Percentiles rank a stretch among this genome's conserved stretches.
Conservation (phyloP, 176 grass and related monocot species). For the Musa troglodytarum region DNA sequence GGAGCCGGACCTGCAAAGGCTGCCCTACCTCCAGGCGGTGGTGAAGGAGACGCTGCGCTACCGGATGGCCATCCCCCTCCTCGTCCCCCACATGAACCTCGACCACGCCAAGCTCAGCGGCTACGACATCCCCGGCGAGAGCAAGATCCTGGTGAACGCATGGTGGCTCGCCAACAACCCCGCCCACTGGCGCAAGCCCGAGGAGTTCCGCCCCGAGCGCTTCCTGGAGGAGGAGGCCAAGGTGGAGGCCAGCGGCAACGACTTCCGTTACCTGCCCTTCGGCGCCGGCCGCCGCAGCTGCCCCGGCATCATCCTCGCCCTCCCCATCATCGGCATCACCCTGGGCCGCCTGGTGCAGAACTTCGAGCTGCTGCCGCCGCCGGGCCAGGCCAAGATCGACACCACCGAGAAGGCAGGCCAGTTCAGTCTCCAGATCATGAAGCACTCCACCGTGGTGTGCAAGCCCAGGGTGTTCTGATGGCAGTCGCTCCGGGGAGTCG, state of each 20-base stretch:
- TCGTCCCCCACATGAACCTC: slow-evolving; percentile 18
- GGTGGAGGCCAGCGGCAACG: slow-evolving; percentile 16
- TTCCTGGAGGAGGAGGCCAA: slow-evolving; percentile 14
- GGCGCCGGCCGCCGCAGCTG: slow-evolving; percentile 9
- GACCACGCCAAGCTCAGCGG: slow-evolving; percentile 8
- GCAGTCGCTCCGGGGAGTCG: no score
- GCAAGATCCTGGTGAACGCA: slow-evolving; percentile 18
- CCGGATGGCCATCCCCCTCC: slow-evolving; percentile 14
- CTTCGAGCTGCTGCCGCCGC: slow-evolving; percentile 13
- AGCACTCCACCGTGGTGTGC: slow-evolving; percentile 13
- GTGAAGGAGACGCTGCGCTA: slow-evolving; percentile 8
- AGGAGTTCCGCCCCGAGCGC: slow-evolving; percentile 12
- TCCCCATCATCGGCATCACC: slow-evolving; percentile 10
- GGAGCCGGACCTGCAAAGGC: slow-evolving; percentile 3
- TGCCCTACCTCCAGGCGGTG: slow-evolving; percentile 12
- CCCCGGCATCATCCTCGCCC: slow-evolving; percentile 5
- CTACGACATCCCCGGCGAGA: slow-evolving; percentile 14
- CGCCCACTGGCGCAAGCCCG: slow-evolving; percentile 1
- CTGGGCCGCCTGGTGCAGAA: slow-evolving; percentile 5
- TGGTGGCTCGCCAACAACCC: slow-evolving; percentile 18
- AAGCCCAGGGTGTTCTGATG: background rate
- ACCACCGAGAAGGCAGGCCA: background rate
- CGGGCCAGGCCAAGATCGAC: slow-evolving; percentile 1
- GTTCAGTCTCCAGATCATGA: slow-evolving; percentile 11
- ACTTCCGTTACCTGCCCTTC: slow-evolving; percentile 14